These are phyloP conservation scores for Mucor saturninus DNA, from an alignment of 371 early-diverging fungal species.

Conservation along the genomic window DNA sequence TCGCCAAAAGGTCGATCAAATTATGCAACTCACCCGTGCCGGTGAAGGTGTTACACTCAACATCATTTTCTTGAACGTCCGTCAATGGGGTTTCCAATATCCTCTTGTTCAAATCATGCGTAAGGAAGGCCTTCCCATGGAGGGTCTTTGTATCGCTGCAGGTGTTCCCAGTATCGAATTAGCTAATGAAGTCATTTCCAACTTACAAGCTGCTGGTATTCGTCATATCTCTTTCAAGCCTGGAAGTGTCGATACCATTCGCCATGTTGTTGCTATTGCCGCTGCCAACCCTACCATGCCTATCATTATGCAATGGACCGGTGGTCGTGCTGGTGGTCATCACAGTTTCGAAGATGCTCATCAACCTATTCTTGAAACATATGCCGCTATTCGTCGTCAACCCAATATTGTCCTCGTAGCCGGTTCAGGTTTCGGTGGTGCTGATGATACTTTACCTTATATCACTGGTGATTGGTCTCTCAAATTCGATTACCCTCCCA, in stretches of 20 bases:
- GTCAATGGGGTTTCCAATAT: slow-evolving; percentile 96
- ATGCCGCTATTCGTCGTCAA: slow-evolving; percentile 87
- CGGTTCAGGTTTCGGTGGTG: slow-evolving; percentile 94
- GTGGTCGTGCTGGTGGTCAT: slow-evolving; percentile 97
- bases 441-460: slow-evolving; percentile 91
- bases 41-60: slow-evolving; percentile 92
- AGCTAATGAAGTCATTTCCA: slow-evolving; percentile 84
- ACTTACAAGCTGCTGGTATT: slow-evolving; percentile 82
- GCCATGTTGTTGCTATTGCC: slow-evolving; percentile 85
- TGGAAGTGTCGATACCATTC: slow-evolving; percentile 84
- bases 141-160: slow-evolving; percentile 89
- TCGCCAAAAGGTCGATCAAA: slow-evolving; percentile 79
- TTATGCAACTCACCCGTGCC: slow-evolving; percentile 78
- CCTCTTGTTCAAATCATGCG: slow-evolving; percentile 90
- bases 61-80: slow-evolving; percentile 91
- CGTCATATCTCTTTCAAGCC: slow-evolving; percentile 95
- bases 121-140: slow-evolving; percentile 91
- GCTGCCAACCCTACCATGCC: slow-evolving; percentile 90
- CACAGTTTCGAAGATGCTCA: slow-evolving; percentile 97
- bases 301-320: slow-evolving; percentile 95
- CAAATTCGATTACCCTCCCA: slow-evolving; percentile 85
- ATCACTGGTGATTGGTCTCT: slow-evolving; percentile 93
- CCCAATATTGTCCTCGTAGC: slow-evolving; percentile 89
- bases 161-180: slow-evolving; percentile 94
- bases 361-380: slow-evolving; percentile 92